Conservation (phyloP, 345 rosid species). For the Excoecaria cochinchinensis region DNA sequence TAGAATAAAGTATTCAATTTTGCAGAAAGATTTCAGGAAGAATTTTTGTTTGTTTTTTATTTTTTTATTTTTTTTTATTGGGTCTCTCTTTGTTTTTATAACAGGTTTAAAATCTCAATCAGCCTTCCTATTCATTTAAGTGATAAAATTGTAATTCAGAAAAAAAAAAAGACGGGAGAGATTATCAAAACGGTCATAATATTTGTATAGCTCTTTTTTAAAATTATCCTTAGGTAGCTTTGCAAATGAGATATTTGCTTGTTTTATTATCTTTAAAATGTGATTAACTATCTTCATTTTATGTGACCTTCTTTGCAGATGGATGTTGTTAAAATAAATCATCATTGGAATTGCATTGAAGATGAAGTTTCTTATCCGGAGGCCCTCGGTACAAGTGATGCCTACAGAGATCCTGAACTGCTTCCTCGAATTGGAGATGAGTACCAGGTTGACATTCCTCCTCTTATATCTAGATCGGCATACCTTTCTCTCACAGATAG, state of each 20-base stretch:
- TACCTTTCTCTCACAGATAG: constrained; percentile 11
- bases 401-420: constrained; percentile 44
- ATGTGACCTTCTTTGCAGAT: constrained; percentile 28
- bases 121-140: not conserved
- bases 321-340: constrained; percentile 34
- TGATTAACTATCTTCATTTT: constrained; percentile 1
- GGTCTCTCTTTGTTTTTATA: not conserved
- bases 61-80: not conserved
- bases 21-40: not conserved
- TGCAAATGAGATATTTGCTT: not conserved
- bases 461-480: constrained; percentile 29
- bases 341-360: constrained; percentile 25
- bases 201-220: not conserved
- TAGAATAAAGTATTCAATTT: not conserved
- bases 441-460: constrained; percentile 55
- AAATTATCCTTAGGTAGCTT: not conserved
- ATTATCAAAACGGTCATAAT: not conserved
- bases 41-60: not conserved
- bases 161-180: not conserved
- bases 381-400: constrained; percentile 33
- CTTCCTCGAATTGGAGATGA: constrained; percentile 55
- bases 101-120: not conserved
- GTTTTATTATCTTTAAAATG: not conserved
- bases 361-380: constrained; percentile 31
- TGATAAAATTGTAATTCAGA: not conserved